Base-by-base conservation (phyloP, 768 basidiomycete genomes). In the Lactifluus volemus region DNA sequence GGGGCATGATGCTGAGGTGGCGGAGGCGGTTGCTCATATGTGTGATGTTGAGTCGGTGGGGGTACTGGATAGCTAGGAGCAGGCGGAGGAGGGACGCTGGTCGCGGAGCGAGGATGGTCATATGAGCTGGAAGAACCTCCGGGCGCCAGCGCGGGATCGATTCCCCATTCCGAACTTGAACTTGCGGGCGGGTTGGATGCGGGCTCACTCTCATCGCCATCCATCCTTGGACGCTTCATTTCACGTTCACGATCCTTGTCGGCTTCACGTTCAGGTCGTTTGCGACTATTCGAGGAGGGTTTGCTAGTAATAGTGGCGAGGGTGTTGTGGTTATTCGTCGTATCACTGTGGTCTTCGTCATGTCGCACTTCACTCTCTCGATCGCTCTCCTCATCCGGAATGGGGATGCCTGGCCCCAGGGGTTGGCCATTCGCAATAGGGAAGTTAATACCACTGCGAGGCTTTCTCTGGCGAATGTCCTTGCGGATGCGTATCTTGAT, bases 401-500 rank as follows among this genome's bases (percentile, higher is more conserved):
- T 65, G 45, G 63, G 65, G 6, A 65, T 32, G 41, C 58, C 63
- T 14, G 63, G 59, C 4, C 42, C 56, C 44, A 60, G 34, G 7
- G 56, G 55, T 51, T 57, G 61, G 45, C 53, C 60, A 30, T 49
- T 53, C 21, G 61, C 19, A 29, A 63, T 56, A 10, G 65, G 63
- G 38, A 65, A 65, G 44, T 48, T 59, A 36, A 51, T 52, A n/a
- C 64, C 61, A 19, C 44, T 53, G 36, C 65, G 82, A 11, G 85
- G 77, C 70, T 91, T 92, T 64, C 91, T 82, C 29, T 89, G 85
- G 1, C 91, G 84, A 39, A 93, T 91, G 61, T 95, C 92, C 72
- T 94, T 95, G 39, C 93, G 83, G 55, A 95, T 95, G 34, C 92
- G 85, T 56, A 96, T 94, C 74, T 95, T 96, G 74, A 95, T 92